These are phyloP conservation scores for Dionaea muscipula DNA, from an alignment of 179 eudicot species.

Conservation along the genomic window DNA sequence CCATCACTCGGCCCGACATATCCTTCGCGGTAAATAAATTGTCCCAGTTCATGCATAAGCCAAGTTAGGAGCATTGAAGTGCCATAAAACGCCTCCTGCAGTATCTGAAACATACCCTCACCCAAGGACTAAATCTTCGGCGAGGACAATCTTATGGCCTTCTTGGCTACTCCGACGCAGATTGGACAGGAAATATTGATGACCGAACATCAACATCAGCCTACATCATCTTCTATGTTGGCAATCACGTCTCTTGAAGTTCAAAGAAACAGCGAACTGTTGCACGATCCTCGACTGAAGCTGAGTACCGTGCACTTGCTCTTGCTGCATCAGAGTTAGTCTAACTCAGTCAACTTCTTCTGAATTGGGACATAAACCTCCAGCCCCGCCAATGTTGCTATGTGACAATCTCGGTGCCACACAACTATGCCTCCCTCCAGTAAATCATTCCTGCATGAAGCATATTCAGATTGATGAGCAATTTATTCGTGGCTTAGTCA, in stretches of 20 bases:
- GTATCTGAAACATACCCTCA: background rate
- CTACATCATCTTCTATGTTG: background rate
- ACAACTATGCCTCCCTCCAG: background rate
- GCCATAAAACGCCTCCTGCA: background rate
- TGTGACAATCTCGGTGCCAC: background rate
- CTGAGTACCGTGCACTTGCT: background rate
- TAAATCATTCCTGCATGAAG: background rate
- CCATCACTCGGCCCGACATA: constrained; percentile 7
- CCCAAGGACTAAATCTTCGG: background rate
- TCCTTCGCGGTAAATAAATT: constrained; percentile 7
- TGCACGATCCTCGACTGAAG: background rate
- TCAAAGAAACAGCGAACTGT: background rate
- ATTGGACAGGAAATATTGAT: background rate
- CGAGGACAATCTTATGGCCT: background rate
- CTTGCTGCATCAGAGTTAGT: background rate
- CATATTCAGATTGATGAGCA: background rate
- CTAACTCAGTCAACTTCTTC: background rate
- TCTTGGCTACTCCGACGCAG: background rate
- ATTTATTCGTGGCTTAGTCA: background rate
- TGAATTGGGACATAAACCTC: too few relatives aligned
- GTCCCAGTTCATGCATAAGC: background rate
- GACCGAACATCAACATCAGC: background rate
- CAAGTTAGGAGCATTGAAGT: background rate
- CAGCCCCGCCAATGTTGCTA: too few relatives aligned
- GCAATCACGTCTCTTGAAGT: background rate